Conservation (phyloP, 768 basidiomycete genomes). For the Cantharellus cinnabarinus region DNA sequence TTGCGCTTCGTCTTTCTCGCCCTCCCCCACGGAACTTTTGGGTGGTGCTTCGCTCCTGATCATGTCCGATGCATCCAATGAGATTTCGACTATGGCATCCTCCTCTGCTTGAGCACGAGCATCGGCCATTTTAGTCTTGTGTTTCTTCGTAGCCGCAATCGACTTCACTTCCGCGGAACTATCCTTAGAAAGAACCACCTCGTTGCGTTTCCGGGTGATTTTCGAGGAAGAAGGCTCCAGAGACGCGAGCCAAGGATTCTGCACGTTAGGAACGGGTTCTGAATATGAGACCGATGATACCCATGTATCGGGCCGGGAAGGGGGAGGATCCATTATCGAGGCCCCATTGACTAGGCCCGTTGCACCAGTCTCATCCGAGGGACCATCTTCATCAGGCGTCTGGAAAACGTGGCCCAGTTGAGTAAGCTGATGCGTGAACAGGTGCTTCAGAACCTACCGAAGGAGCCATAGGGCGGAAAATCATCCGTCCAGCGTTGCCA, state of each 20-base stretch:
- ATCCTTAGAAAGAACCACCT: conserved; percentile 47
- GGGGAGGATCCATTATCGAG: too few species aligned
- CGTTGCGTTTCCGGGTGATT: conserved; percentile 48
- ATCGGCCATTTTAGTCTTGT: conserved; percentile 31
- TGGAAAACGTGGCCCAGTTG: too few species aligned
- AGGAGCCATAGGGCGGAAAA: conserved; percentile 7
- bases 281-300: too few species aligned
- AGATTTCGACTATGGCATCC: conserved; percentile 67
- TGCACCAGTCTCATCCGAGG: too few species aligned
- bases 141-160: conserved; percentile 55
- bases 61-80: conserved; percentile 21
- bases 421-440: too few species aligned
- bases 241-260: conserved; percentile 68
- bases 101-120: conserved; percentile 40
- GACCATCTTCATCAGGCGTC: too few species aligned
- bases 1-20: too few species aligned
- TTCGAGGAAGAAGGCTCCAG: conserved; percentile 20
- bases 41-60: conserved; percentile 11
- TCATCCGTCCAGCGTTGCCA: conserved; percentile 20
- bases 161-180: conserved; percentile 42
- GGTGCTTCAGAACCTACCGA: neutral
- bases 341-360: too few species aligned
- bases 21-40: neutral
- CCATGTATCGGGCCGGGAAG: too few species aligned
- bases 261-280: conserved; percentile 2